Evolutionary conservation across 257 asterid genomes (phyloP).

Genomic region (Nyctanthes arbortristis): DNA sequence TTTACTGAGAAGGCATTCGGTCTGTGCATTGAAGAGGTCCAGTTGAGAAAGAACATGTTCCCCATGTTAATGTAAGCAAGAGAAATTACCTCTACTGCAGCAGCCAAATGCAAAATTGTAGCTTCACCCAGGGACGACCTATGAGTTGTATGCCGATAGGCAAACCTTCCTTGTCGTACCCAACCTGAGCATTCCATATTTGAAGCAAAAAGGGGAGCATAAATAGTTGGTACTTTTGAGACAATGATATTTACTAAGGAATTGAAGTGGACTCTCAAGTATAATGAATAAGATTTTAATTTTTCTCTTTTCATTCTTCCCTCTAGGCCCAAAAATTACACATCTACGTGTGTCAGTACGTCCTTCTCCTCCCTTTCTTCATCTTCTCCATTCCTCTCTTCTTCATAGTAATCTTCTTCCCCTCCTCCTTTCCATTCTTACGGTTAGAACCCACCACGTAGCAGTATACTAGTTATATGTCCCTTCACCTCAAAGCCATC

Average conservation of each 20-base stretch:
- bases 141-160: slow-evolving; percentile 92
- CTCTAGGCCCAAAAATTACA: no score
- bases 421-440: no score
- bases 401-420: no score
- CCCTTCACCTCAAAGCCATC: no score
- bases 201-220: slow-evolving; percentile 1
- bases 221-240: background rate
- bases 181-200: slow-evolving; percentile 50
- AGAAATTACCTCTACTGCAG: slow-evolving; percentile 71
- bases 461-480: no score
- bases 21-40: no score
- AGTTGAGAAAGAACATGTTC: no score
- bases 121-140: slow-evolving; percentile 99
- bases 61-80: slow-evolving; percentile 49
- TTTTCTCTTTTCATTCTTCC: background rate
- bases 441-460: no score
- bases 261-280: background rate
- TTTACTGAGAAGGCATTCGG: background rate
- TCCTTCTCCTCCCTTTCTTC: no score
- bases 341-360: no score
- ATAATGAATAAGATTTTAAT: no score
- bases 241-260: background rate
- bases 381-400: no score
- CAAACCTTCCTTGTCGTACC: slow-evolving; percentile 92
- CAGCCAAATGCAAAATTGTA: slow-evolving; percentile 80